Base-by-base conservation (phyloP, 805 yeast species). In the Starmerella sirachaensis region DNA sequence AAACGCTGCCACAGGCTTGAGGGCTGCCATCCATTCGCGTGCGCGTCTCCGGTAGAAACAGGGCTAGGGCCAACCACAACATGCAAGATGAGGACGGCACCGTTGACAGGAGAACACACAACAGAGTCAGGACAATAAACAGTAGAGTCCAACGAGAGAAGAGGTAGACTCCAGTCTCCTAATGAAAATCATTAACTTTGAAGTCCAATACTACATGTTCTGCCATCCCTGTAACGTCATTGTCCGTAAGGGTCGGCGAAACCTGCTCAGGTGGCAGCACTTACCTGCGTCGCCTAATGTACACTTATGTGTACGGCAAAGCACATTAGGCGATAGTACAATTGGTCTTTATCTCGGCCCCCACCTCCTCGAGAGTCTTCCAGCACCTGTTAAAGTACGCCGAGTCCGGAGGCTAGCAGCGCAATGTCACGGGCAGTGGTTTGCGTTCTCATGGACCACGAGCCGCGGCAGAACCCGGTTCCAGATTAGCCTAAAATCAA, bases 171-270 rank as follows among this genome's bases (percentile, higher is more conserved):
- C n/a, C n/a, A n/a, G n/a, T 13, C 6, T 21, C 10, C 8, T 5
- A 17, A 6, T 18, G 9, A 11, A 29, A 18, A 21, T 11, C 8
- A 21, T 21, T 8, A 5, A 14, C 23, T 24, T 34, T 19, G 10
- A 29, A 1, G 34, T 45, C 14, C n/a, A 8, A 5, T 22, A 31
- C 2, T 45, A 41, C 34, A 36, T 37, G 38, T 42, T 26, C 28
- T 42, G 48, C 33, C 48, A 42, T 23, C 48, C 45, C 2, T 23
- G 39, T 10, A n/a, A 42, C 12, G 31, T 35, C 9, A 36, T 29
- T 10, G 6, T 26, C 5, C 33, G 38, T 18, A 24, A 20, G 7
- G 36, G 34, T 14, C 24, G 22, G 13, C 25, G 29, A 6, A 34
- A 26, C 21, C 6, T 36, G 6, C 30, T 40, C n/a, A 19, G 38